Conservation (phyloP, 2,329 filamentous ascomycete genomes). For the Colletotrichum higginsianum region DNA sequence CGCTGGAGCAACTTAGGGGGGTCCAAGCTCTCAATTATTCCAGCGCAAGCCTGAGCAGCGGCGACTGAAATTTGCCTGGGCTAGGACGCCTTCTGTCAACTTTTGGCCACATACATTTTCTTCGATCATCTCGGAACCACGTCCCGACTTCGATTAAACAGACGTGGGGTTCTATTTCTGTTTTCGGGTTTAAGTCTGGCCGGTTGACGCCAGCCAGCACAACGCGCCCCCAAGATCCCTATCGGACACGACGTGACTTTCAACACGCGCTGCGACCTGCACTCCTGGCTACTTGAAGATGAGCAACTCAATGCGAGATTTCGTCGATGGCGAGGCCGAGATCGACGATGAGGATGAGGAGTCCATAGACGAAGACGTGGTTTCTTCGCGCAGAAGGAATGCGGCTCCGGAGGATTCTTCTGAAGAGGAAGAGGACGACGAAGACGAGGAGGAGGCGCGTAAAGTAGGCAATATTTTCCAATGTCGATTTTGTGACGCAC, state of each 20-base stretch:
- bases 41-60: slow-evolving; percentile 20
- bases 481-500: slow-evolving; percentile 38
- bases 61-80: slow-evolving; percentile 38
- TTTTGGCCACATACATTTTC: slow-evolving; percentile 2
- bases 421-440: slow-evolving; percentile 93
- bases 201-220: slow-evolving; percentile 1
- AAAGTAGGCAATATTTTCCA: slow-evolving; percentile 68
- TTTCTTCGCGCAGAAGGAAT: slow-evolving; percentile 60
- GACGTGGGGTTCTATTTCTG: neutral
- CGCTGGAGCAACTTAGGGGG: slow-evolving; percentile 20
- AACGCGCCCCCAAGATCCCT: slow-evolving; percentile 9
- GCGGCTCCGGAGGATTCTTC: slow-evolving; percentile 83
- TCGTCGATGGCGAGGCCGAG: slow-evolving; percentile 89
- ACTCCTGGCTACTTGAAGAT: slow-evolving; percentile 54
- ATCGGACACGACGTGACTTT: slow-evolving; percentile 19
- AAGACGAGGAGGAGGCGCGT: slow-evolving; percentile 87
- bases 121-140: slow-evolving; percentile 10
- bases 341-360: slow-evolving; percentile 89
- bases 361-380: slow-evolving; percentile 83
- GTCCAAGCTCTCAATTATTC: slow-evolving; percentile 43
- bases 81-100: slow-evolving; percentile 30
- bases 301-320: slow-evolving; percentile 77
- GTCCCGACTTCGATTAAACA: neutral
- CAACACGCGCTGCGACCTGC: slow-evolving; percentile 13
- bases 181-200: neutral